These are phyloP conservation scores for Priceomyces medius DNA, from an alignment of 805 yeast genomes.

Conservation along the genomic window DNA sequence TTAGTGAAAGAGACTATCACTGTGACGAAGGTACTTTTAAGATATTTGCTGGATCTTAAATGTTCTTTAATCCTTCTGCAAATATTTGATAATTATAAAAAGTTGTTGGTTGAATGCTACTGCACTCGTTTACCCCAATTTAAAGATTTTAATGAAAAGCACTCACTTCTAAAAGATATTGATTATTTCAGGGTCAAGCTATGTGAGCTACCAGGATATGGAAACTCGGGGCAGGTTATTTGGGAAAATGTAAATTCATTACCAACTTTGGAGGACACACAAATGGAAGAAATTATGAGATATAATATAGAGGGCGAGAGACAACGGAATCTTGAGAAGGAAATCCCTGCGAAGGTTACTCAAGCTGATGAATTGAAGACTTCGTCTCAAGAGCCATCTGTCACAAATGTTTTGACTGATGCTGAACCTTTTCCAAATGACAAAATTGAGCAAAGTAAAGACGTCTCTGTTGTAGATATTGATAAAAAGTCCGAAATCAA, in stretches of 20 bases:
- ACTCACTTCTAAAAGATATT: constrained; percentile 56
- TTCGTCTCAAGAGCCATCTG: too few relatives aligned
- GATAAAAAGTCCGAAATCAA: too few relatives aligned
- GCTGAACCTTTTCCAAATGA: too few relatives aligned
- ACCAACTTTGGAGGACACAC: constrained; percentile 48
- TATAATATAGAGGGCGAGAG: constrained; percentile 31
- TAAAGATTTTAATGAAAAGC: constrained; percentile 53
- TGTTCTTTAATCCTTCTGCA: constrained; percentile 45
- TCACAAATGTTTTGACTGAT: too few relatives aligned
- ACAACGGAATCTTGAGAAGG: constrained; percentile 6
- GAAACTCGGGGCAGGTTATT: constrained; percentile 58
- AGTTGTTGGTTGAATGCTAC: constrained; percentile 48
- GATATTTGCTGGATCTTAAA: constrained; percentile 54
- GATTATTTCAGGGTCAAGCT: constrained; percentile 64
- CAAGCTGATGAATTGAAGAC: too few relatives aligned
- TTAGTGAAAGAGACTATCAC: constrained; percentile 67
- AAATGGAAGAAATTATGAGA: constrained; percentile 48
- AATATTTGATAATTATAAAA: constrained; percentile 59
- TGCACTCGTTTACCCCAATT: constrained; percentile 48
- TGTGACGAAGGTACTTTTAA: constrained; percentile 56
- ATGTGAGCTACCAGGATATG: constrained; percentile 57
- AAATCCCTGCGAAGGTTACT: too few relatives aligned
- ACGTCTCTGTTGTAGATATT: too few relatives aligned
- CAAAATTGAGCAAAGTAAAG: too few relatives aligned
- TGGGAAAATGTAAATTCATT: constrained; percentile 60